Evolutionary conservation across 257 asterid species (phyloP), one percentile per base, ranked within the genome.

Genomic region (Przewalskia tangutica): DNA sequence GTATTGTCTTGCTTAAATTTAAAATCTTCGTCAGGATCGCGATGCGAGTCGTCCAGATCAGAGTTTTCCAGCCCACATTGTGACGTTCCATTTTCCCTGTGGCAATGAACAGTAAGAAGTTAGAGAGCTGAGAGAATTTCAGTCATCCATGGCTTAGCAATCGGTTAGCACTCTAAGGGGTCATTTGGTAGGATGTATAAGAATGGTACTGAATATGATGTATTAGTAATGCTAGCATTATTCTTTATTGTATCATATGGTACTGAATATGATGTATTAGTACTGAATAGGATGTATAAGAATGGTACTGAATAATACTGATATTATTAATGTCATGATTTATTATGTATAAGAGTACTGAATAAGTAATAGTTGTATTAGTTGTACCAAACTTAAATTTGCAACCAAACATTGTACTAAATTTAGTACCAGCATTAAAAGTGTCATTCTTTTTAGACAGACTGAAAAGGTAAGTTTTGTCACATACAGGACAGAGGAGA

Each of bases 1-100:
- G 80, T 84, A 13, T 88, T 88, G 2, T 75, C 82, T 85, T 86
- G 89, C 89, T 90, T 94, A 81, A 95, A 88, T 89, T 91, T 92
- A 18, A 81, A 82, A 58, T 89, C 92, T 77, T 88, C 90, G 32
- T 82, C 82, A 18, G 73, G n/a, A 66, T 67, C 85, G 40, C 59
- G 64, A 76, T 84, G 83, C 36, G 90, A 86, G 80, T 46, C 70
- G n/a, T 89, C 87, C 46, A 64, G 48, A 58, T 88, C 88, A 81
- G 81, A 34, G 81, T 83, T 77, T 71, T 83, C 90, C 17, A 75
- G 36, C 56, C 82, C 87, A 84, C 73, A 81, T 55, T 83, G 81
- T 20, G 87, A 58, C 63, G 90, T 81, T 42, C 84, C 89, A 75
- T 89, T 91, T 86, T 85, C 91, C 85, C 97, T 95, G 93, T 67